Evolutionary conservation across 2,329 filamentous ascomycete species (phyloP).

Genomic region (Cercospora sesami): DNA sequence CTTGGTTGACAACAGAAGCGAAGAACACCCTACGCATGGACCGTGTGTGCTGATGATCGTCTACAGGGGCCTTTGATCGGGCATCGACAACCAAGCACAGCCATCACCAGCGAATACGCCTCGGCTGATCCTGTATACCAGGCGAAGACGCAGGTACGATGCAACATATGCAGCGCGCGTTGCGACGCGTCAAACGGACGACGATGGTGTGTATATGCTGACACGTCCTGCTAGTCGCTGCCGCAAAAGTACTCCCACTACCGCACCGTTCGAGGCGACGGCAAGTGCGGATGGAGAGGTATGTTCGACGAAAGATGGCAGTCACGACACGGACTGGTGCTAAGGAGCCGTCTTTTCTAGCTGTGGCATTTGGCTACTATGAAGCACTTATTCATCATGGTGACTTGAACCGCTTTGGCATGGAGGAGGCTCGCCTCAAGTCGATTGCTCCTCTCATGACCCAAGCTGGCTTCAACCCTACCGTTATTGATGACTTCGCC

Average conservation of each 20-base stretch:
- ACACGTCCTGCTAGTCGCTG: constrained; percentile 59
- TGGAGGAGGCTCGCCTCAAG: constrained; percentile 70
- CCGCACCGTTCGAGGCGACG: constrained; percentile 84
- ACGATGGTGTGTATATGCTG: not conserved
- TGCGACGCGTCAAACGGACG: not conserved
- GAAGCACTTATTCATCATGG: constrained; percentile 73
- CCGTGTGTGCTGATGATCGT: constrained; percentile 24
- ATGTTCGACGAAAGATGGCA: constrained; percentile 42
- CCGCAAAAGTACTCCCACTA: constrained; percentile 84
- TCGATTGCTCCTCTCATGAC: constrained; percentile 70
- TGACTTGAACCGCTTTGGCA: constrained; percentile 64
- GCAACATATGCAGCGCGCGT: not conserved
- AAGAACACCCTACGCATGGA: constrained; percentile 30
- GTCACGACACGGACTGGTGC: constrained; percentile 17
- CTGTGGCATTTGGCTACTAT: constrained; percentile 89
- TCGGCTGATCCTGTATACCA: constrained; percentile 82
- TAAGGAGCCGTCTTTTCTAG: constrained; percentile 50
- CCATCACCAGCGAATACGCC: constrained; percentile 81
- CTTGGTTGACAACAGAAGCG: constrained; percentile 9
- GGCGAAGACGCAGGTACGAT: constrained; percentile 78
- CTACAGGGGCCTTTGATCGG: constrained; percentile 79
- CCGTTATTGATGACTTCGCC: constrained; percentile 79
- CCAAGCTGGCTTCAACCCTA: constrained; percentile 65
- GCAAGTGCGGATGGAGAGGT: constrained; percentile 98
- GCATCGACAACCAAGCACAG: constrained; percentile 71